Evolutionary conservation across 805 yeast species (phyloP).

Genomic region (Priceomyces carsonii): DNA sequence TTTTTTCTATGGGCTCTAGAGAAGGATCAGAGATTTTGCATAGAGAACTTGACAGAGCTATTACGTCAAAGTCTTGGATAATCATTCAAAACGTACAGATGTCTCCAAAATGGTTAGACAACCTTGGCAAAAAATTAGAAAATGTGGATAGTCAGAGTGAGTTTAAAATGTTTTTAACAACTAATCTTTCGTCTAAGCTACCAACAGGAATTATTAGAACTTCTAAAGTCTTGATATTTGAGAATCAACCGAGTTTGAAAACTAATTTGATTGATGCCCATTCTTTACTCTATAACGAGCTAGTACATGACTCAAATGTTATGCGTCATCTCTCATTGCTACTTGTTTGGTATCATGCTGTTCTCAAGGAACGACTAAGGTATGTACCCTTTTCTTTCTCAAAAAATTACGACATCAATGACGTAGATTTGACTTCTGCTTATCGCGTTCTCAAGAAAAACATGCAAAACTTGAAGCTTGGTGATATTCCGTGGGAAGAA

Average conservation of each 20-base stretch:
- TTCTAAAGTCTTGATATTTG: conserved; percentile 59
- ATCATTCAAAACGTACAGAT: conserved; percentile 80
- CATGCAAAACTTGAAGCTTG: conserved; percentile 33
- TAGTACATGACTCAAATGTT: conserved; percentile 26
- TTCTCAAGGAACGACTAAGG: conserved; percentile 58
- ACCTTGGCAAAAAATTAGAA: conserved; percentile 49
- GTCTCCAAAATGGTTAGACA: conserved; percentile 62
- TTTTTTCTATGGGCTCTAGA: conserved; percentile 71
- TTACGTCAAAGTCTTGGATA: conserved; percentile 64
- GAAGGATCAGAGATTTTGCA: conserved; percentile 65
- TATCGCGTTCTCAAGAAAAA: conserved; percentile 35
- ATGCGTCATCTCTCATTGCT: conserved; percentile 51
- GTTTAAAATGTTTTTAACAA: conserved; percentile 67
- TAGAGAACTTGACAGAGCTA: conserved; percentile 47
- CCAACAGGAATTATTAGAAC: conserved; percentile 58
- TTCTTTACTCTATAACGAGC: conserved; percentile 17
- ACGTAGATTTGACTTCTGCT: conserved; percentile 64
- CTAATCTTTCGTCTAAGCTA: conserved; percentile 47
- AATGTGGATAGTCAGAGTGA: conserved; percentile 19
- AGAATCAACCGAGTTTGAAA: conserved; percentile 62
- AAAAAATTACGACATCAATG: conserved; percentile 66
- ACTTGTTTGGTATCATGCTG: conserved; percentile 69
- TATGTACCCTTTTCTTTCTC: conserved; percentile 65
- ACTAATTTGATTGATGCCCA: conserved; percentile 43
- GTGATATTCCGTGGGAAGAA: conserved; percentile 54